Base-by-base conservation (phyloP, 2,329 filamentous ascomycete genomes). In the Epichloe hybrida region DNA sequence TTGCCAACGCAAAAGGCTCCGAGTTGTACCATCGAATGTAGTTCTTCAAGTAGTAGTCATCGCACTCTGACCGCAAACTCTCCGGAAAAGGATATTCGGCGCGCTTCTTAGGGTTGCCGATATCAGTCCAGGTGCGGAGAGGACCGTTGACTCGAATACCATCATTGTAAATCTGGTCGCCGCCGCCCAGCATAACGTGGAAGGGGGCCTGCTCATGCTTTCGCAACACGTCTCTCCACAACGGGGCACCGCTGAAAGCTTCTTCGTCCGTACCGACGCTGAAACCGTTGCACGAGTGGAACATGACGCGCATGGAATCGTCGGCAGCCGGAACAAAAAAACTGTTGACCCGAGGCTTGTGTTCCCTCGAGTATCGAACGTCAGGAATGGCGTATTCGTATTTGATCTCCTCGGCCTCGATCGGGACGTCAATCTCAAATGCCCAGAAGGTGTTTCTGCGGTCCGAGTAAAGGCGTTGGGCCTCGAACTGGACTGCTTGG, bases 271-370 rank as follows among this genome's bases (percentile, higher is more conserved):
- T 91, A 50, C 85, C 86, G 39, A 93, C 77, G 57, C 86, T 91
- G 71, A 98, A 98, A 15, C 93, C 94, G 66, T 98, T 98, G 71
- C 93, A 96, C 52, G 88, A 95, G 71, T 96, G 86, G 69, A 96
- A 98, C 88, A 97, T 95, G 63, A 96, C 86, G 63, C 95, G 88
- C 91, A 98, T 97, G 4, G 87, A 86, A 67, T 96, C 84, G 43
- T 81, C 79, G 52, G 76, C 74, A 12, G 86, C 88, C 12, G 93
- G 91, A 4, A 97, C 80, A 74, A 85, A 95, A 98, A 98, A 98
- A 47, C 57, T 79, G 70, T 76, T 95, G 71, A 65, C 68, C 53
- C 69, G 72, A 6, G 74, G 72, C 63, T 80, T 79, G 55, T 72
- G 73, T 39, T 72, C 68, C 56, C 76, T 77, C 49, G 73, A 70